A percentile compares a stretch with the other conserved stretches of the same genome.
phyloP scores from a whole-genome alignment of 345 rosid genomes.

The Camelina laxa region DNA sequence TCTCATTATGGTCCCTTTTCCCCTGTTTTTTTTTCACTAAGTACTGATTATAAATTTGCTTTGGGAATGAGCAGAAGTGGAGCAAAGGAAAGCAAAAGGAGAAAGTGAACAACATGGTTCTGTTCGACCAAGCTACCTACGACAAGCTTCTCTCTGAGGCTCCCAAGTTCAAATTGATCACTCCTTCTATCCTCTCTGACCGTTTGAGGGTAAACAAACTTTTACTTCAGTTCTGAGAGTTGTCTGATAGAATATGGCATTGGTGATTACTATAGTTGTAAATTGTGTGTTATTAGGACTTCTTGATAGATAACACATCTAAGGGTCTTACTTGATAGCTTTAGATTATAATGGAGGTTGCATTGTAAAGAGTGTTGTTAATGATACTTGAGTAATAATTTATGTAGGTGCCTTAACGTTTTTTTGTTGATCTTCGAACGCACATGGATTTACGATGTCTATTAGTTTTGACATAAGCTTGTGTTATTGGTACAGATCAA shows the following conservation, averaged over 20 bases:
- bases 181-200: slow-evolving; percentile 57
- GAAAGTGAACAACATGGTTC: slow-evolving; percentile 68
- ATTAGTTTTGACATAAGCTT: slow-evolving; percentile 3
- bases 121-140: slow-evolving; percentile 60
- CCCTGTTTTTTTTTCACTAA: background rate
- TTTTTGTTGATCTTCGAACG: background rate
- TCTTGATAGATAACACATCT: background rate
- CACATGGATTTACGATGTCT: background rate
- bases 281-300: background rate
- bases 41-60: background rate
- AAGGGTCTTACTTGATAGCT: slow-evolving; percentile 6
- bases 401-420: no score
- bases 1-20: background rate
- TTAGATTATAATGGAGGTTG: background rate
- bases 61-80: slow-evolving; percentile 50
- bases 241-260: background rate
- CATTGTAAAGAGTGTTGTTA: background rate
- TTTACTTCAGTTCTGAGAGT: background rate
- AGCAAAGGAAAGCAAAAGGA: slow-evolving; percentile 69
- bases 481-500: slow-evolving; percentile 50
- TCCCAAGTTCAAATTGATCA: slow-evolving; percentile 57
- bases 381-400: background rate
- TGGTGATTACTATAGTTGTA: background rate
- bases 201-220: slow-evolving; percentile 47
- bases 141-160: slow-evolving; percentile 60